Conservation (phyloP, 371 early-diverging fungal species). For the Sporodiniella umbellata region DNA sequence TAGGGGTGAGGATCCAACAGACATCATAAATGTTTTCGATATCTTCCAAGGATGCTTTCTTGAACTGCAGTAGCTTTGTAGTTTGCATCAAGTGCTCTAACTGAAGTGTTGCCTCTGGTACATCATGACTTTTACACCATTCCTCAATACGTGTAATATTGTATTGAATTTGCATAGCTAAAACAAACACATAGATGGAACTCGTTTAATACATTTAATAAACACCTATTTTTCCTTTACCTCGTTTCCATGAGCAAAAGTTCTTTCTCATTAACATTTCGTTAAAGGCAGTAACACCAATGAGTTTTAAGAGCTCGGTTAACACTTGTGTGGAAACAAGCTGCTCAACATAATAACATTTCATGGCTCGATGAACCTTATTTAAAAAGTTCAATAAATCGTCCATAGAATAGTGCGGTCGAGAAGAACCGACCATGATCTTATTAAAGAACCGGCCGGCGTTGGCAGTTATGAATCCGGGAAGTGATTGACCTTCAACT, state of each 20-base stretch:
- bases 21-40: conserved; percentile 95
- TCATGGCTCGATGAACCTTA: conserved; percentile 89
- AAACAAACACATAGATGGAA: no score
- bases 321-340: conserved; percentile 77
- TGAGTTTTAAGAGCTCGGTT: conserved; percentile 83
- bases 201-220: no score
- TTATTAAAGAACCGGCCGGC: conserved; percentile 81
- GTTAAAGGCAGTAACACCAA: conserved; percentile 93
- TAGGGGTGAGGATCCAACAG: conserved; percentile 91
- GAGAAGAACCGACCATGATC: conserved; percentile 67
- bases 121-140: conserved; percentile 94
- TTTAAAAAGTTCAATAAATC: conserved; percentile 87
- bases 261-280: conserved; percentile 89
- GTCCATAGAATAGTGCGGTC: conserved; percentile 83
- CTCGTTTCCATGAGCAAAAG: conserved; percentile 87
- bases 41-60: conserved; percentile 88
- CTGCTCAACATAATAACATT: conserved; percentile 91
- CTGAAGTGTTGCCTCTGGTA: conserved; percentile 87
- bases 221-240: no score
- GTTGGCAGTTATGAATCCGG: conserved; percentile 88
- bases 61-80: conserved; percentile 91
- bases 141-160: conserved; percentile 94
- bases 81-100: conserved; percentile 92
- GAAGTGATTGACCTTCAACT: conserved; percentile 88
- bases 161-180: conserved; percentile 95